Base-by-base conservation (phyloP, 2,329 filamentous ascomycete species). In the Lomentospora prolificans region DNA sequence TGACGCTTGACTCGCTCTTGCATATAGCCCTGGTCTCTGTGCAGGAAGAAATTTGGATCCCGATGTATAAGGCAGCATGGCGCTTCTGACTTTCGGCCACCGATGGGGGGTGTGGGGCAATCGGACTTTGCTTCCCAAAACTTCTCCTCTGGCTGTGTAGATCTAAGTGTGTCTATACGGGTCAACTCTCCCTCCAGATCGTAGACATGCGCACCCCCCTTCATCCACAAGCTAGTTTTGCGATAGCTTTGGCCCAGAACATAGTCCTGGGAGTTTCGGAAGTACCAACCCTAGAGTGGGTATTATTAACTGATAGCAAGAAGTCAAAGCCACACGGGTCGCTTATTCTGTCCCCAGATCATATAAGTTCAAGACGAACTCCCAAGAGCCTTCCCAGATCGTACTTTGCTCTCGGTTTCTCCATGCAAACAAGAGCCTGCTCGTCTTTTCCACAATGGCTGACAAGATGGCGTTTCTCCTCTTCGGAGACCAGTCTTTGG, bases 401-500 rank as follows among this genome's bases (percentile, higher is more conserved):
- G 17, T 12, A 12, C 22, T 31, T n/a, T 30, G 9, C 9, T 25
- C 48, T 22, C 25, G 25, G 14, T 31, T n/a, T 14, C 19, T 30
- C 17, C 25, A 14, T 14, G 48, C 12, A 51, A 51, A 44, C 12
- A 27, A 44, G 14, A 44, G 33, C 27, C 41, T 9, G 14, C 22
- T 46, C 53, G 25, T n/a, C 9, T 25, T 28, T 50, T 44, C 48
- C 54, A 51, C n/a, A 25, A 51, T 51, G 54, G 46, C 54, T 25
- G 54, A 51, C 67, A 68, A 74, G 65, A 70, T 78, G 67, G 72
- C 73, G 54, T 79, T 77, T 66, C 77, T 86, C 67, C 78, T 87
- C 59, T 86, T 87, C 66, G 84, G 84, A 71, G 85, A 88, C 65
- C 85, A 88, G 70, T 87, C 84, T 58, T 76, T 82, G 63, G 82